Percentiles rank a stretch among this genome's conserved stretches.
phyloP scores from a whole-genome alignment of 139 green algal species.

The Monoraphidium neglectum region DNA sequence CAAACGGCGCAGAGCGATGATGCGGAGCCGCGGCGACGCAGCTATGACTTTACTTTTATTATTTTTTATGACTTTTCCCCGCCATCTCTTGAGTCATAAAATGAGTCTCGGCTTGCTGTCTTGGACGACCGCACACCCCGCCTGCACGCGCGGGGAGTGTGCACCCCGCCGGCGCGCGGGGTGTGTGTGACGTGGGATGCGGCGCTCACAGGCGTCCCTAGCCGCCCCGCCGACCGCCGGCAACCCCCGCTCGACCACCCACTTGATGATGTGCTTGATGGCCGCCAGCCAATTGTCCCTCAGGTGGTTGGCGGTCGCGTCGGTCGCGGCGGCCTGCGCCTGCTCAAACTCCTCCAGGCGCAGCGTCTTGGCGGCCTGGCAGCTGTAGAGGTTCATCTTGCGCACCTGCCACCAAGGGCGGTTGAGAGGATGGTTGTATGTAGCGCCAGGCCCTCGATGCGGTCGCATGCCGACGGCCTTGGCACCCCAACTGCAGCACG shows the following conservation, averaged over 20 bases:
- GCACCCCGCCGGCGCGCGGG: too few species aligned
- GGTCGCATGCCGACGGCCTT: neutral
- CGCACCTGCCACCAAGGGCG: conserved; percentile 33
- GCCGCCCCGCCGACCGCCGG: too few species aligned
- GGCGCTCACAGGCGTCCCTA: too few species aligned
- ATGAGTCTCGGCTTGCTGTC: too few species aligned
- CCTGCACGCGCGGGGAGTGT: too few species aligned
- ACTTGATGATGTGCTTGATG: conserved; percentile 47
- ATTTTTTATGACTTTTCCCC: too few species aligned
- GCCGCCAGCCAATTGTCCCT: conserved; percentile 67
- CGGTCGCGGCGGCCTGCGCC: conserved; percentile 54
- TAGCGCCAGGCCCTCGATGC: conserved; percentile 24
- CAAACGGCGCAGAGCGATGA: too few species aligned
- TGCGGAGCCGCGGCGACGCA: too few species aligned
- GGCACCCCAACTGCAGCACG: conserved; percentile 8
- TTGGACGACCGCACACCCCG: too few species aligned
- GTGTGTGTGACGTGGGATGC: too few species aligned
- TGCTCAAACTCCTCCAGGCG: conserved; percentile 85
- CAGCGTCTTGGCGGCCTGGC: conserved; percentile 65
- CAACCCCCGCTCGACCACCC: neutral
- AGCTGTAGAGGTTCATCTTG: conserved; percentile 77
- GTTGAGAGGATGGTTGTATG: conserved; percentile 21
- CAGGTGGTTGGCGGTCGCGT: conserved; percentile 60
- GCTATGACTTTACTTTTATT: too few species aligned
- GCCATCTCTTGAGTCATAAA: too few species aligned